Evolutionary conservation across 2,329 filamentous ascomycete species (phyloP).

Genomic region (Hymenoscyphus linearis): DNA sequence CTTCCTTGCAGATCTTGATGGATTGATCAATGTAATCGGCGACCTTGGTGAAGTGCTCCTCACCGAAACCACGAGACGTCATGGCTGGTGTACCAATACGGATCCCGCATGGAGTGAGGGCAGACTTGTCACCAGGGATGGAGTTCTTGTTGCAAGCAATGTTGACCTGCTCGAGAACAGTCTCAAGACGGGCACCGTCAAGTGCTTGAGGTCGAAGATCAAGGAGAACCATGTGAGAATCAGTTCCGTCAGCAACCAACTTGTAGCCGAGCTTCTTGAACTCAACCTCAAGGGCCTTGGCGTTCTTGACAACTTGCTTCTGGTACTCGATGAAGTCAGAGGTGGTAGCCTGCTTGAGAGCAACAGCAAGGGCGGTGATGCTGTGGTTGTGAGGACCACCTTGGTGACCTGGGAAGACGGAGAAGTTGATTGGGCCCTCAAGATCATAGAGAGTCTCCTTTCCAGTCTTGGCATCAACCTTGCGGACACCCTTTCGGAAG

Average conservation of each 20-base stretch:
- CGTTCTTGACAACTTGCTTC: constrained; percentile 85
- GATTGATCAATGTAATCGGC: constrained; percentile 82
- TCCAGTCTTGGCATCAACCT: constrained; percentile 82
- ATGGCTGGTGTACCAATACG: constrained; percentile 96
- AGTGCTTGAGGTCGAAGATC: constrained; percentile 84
- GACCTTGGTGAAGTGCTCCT: constrained; percentile 87
- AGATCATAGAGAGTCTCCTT: constrained; percentile 90
- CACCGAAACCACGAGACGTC: constrained; percentile 90
- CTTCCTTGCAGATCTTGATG: constrained; percentile 85
- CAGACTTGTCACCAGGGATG: constrained; percentile 95
- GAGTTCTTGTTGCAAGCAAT: constrained; percentile 99
- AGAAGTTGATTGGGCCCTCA: constrained; percentile 95
- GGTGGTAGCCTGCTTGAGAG: constrained; percentile 85
- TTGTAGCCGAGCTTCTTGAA: constrained; percentile 88
- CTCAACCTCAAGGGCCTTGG: constrained; percentile 80
- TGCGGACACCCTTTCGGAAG: constrained; percentile 95
- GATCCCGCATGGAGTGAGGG: constrained; percentile 88
- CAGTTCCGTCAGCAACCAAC: constrained; percentile 90
- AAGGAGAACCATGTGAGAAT: constrained; percentile 95
- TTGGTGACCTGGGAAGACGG: constrained; percentile 98
- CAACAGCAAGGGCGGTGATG: constrained; percentile 93
- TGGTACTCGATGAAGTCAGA: constrained; percentile 94
- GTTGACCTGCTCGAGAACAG: constrained; percentile 94
- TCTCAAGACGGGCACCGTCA: constrained; percentile 92
- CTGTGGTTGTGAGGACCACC: constrained; percentile 99